These are phyloP conservation scores for Quercus phellos DNA, from an alignment of 331 rosid species.

Conservation along the genomic window DNA sequence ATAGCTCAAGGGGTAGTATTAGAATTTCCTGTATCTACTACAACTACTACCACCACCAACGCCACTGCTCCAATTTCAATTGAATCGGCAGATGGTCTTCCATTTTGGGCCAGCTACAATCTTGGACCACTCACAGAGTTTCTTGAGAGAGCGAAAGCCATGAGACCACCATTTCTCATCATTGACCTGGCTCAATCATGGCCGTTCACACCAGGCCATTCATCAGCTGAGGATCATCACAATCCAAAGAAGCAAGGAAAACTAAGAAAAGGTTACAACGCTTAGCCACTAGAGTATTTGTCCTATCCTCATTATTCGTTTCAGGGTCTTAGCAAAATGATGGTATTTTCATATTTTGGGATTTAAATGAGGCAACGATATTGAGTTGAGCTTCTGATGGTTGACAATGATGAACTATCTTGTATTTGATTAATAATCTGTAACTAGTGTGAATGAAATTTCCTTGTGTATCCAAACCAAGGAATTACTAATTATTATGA, in stretches of 20 bases:
- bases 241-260: slow-evolving; percentile 30
- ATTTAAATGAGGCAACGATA: no score
- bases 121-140: slow-evolving; percentile 87
- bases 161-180: slow-evolving; percentile 62
- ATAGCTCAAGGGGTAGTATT: slow-evolving; percentile 81
- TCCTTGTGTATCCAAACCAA: no score
- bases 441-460: no score
- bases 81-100: slow-evolving; percentile 86
- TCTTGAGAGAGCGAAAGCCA: slow-evolving; percentile 51
- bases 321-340: slow-evolving; percentile 30
- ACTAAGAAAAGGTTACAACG: slow-evolving; percentile 22
- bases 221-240: slow-evolving; percentile 29
- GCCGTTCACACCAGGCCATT: slow-evolving; percentile 67
- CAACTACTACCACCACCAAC: not conserved
- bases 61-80: slow-evolving; percentile 23
- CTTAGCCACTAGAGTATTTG: slow-evolving; percentile 34
- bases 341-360: no score
- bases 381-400: no score
- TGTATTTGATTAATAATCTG: no score
- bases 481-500: no score
- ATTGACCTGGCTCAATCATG: slow-evolving; percentile 20
- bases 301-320: slow-evolving; percentile 32
- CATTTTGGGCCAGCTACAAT: slow-evolving; percentile 89
- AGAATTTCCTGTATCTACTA: slow-evolving; percentile 52
- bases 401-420: no score